Conservation (phyloP, 495 filamentous ascomycete species). For the Lentithecium fluviatile region DNA sequence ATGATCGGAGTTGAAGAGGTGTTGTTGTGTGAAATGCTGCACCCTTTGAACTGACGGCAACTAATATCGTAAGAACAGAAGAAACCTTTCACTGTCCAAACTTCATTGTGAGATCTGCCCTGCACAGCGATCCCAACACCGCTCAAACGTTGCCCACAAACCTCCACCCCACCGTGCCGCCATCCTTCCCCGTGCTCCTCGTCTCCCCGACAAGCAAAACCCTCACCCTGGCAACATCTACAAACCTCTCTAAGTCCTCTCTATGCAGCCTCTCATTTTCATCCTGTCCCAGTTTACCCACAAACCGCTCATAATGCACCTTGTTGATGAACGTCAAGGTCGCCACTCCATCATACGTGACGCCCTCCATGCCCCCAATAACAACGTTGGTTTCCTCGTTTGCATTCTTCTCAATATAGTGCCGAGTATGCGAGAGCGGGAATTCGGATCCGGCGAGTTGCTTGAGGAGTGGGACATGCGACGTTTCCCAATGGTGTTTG, state of each 20-base stretch:
- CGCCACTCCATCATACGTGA: conserved; percentile 9
- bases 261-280: background rate
- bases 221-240: background rate
- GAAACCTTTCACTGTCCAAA: no score
- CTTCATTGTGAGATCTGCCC: no score
- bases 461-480: conserved; percentile 15
- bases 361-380: background rate
- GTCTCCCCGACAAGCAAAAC: conserved; percentile 5
- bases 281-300: background rate
- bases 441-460: conserved; percentile 10
- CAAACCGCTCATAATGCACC: conserved; percentile 15
- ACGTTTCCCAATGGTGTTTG: conserved; percentile 10
- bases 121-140: background rate
- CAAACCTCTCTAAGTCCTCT: background rate
- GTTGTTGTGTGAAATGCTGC: no score
- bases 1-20: no score
- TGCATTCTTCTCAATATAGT: conserved; percentile 11
- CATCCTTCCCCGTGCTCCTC: conserved; percentile 16
- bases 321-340: conserved; percentile 14
- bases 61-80: no score
- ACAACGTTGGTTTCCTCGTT: background rate
- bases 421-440: conserved; percentile 17
- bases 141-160: conserved; percentile 22
- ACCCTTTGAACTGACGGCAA: no score
- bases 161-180: conserved; percentile 19